A percentile compares a stretch with the other conserved stretches of the same genome.
These are phyloP conservation scores for Nigrospora sphaerica DNA, from an alignment of 2,329 filamentous ascomycete species.

Conservation along the genomic window DNA sequence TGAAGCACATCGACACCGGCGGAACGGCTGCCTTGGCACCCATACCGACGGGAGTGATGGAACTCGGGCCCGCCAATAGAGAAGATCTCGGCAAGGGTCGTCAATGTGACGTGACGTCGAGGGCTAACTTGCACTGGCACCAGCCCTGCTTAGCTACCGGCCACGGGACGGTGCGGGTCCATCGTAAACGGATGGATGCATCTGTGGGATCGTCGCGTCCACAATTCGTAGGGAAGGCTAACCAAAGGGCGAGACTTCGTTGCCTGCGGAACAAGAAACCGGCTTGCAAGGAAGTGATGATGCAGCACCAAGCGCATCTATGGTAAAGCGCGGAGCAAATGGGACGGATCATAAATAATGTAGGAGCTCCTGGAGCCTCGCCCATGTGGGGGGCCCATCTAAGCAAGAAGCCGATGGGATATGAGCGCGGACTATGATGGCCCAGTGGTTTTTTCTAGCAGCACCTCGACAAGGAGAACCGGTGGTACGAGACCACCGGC, in stretches of 20 bases:
- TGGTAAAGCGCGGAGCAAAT: too few relatives aligned
- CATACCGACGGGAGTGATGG: too few relatives aligned
- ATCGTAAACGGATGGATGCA: neutral
- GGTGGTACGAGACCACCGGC: conserved; percentile 11
- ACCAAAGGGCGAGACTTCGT: neutral
- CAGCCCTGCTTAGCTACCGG: too few relatives aligned
- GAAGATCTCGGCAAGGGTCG: too few relatives aligned
- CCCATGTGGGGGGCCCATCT: conserved; percentile 28
- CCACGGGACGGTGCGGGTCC: too few relatives aligned
- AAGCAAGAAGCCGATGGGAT: conserved; percentile 11
- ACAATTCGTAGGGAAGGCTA: neutral
- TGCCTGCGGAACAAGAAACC: neutral
- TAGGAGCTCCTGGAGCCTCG: conserved; percentile 45
- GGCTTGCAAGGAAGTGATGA: neutral
- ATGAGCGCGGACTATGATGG: conserved; percentile 49
- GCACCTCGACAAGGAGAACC: conserved; percentile 10
- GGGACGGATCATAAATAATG: conserved; percentile 18
- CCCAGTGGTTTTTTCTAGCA: conserved; percentile 36
- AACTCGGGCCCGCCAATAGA: too few relatives aligned
- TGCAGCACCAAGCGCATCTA: neutral
- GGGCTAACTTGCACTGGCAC: too few relatives aligned
- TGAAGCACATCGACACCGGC: too few relatives aligned
- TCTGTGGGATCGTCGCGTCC: neutral
- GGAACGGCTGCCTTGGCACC: too few relatives aligned
- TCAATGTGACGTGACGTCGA: too few relatives aligned